A percentile compares a stretch with the other conserved stretches of the same genome.
These are phyloP conservation scores for Kockovaella imperatae DNA, from an alignment of 768 basidiomycete species.

Conservation along the genomic window DNA sequence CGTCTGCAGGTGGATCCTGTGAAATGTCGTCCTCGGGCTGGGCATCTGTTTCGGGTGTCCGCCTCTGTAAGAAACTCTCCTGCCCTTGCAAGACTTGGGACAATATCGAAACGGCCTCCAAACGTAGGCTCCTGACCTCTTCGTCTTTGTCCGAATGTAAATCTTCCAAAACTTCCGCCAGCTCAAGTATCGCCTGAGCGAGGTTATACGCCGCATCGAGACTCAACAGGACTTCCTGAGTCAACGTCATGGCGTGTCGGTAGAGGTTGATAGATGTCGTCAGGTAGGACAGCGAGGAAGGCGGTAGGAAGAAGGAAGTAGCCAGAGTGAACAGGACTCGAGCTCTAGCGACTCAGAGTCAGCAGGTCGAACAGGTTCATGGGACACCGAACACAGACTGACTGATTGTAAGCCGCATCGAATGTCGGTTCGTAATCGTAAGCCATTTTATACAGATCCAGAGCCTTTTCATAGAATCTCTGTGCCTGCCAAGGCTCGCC, in stretches of 20 bases:
- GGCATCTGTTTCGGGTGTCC: slow-evolving; percentile 1
- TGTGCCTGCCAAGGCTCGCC: slow-evolving; percentile 21
- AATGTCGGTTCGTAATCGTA: slow-evolving; percentile 33
- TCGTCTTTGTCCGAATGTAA: slow-evolving; percentile 8
- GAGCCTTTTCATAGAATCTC: slow-evolving; percentile 37
- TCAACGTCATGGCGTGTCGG: slow-evolving; percentile 20
- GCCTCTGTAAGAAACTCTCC: neutral
- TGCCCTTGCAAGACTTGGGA: slow-evolving; percentile 32
- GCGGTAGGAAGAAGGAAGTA: slow-evolving; percentile 38
- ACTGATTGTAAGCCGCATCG: slow-evolving; percentile 35
- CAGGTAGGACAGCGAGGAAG: slow-evolving; percentile 16
- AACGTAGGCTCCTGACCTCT: slow-evolving; percentile 17
- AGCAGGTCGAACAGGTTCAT: neutral
- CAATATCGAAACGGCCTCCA: slow-evolving; percentile 30
- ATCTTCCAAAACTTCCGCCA: slow-evolving; percentile 40
- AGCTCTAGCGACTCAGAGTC: slow-evolving; percentile 22
- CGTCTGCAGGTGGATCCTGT: slow-evolving; percentile 11
- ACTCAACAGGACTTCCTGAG: slow-evolving; percentile 27
- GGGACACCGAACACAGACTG: neutral
- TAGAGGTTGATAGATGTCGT: slow-evolving; percentile 30
- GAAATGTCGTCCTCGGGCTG: too few species aligned
- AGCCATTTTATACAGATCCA: slow-evolving; percentile 38
- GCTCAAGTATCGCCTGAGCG: slow-evolving; percentile 25
- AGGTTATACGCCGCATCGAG: slow-evolving; percentile 41
- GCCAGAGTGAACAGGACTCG: slow-evolving; percentile 36